phyloP scores from a whole-genome alignment of 2,329 filamentous ascomycete species.

The Aschersonia sp. region DNA sequence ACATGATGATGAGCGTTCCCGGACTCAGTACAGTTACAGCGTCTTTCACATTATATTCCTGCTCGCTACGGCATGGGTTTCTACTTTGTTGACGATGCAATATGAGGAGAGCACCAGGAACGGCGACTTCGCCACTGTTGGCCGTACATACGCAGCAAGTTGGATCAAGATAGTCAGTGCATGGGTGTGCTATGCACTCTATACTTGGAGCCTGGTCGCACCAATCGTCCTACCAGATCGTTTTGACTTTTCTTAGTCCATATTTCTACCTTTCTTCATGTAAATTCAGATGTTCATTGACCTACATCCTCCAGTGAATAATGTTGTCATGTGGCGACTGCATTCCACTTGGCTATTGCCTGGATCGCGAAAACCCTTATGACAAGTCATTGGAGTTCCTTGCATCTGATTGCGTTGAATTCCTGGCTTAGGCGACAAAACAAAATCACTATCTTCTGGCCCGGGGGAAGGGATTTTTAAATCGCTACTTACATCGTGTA shows the following conservation, averaged over 20 bases:
- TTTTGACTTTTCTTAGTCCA: slow-evolving; percentile 43
- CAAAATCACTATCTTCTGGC: too few relatives aligned
- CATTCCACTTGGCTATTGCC: too few relatives aligned
- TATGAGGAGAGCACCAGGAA: slow-evolving; percentile 47
- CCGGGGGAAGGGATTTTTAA: too few relatives aligned
- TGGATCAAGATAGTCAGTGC: slow-evolving; percentile 99
- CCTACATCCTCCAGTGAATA: too few relatives aligned
- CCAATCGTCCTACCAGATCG: slow-evolving; percentile 75
- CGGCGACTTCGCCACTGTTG: slow-evolving; percentile 78
- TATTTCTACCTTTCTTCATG: background rate
- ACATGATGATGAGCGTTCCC: slow-evolving; percentile 76
- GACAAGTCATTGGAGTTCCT: too few relatives aligned
- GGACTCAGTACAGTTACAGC: slow-evolving; percentile 91
- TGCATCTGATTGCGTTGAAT: too few relatives aligned
- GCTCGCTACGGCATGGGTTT: slow-evolving; percentile 89
- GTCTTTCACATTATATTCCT: slow-evolving; percentile 98
- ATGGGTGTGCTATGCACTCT: slow-evolving; percentile 92
- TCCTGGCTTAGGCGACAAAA: too few relatives aligned
- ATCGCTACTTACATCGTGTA: too few relatives aligned
- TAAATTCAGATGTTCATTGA: too few relatives aligned
- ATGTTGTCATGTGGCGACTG: too few relatives aligned
- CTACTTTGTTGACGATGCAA: slow-evolving; percentile 69
- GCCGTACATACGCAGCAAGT: slow-evolving; percentile 89
- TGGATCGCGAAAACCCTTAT: too few relatives aligned
- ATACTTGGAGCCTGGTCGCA: slow-evolving; percentile 82